Evolutionary conservation across 768 basidiomycete genomes (phyloP), one percentile per base, ranked within the genome.

Genomic region (Pisolithus albus): DNA sequence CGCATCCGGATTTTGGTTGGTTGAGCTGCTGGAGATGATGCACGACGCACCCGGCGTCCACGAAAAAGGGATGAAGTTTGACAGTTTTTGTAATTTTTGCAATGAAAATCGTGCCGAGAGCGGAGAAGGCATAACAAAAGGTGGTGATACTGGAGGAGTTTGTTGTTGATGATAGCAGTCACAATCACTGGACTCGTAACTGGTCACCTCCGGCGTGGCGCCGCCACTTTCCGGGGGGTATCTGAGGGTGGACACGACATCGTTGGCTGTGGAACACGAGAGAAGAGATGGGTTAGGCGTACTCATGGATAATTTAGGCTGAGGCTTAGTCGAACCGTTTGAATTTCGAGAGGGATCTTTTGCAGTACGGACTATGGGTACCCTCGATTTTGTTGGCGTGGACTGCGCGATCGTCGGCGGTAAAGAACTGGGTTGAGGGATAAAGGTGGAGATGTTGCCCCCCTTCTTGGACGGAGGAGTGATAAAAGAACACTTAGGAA

Each of bases 311-410:
- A 70, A 61, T 59, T 57, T 66, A 66, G 70, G 72, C 63, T 72
- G 74, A 71, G 79, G 75, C 64, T 74, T 74, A 75, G 71, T 72
- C 80, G 80, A 83, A 82, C 82, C 81, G 76, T 82, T 79, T 77
- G 70, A 49, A 37, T 45, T 51, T 59, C 56, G 51, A 57, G 53
- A 61, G 64, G 52, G 56, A 53, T 51, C 54, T 45, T 59, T 55
- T 53, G 53, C 61, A 60, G 52, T 52, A 38, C 49, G 51, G 61
- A 68, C 46, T 61, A 68, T 56, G 47, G 74, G 68, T 59, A 69
- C 73, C 49, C 72, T 78, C 52, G 59, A 61, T 68, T 75, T 60
- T 59, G 60, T 56, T 56, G 62, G 53, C 50, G 59, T 34, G 56
- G 56, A 38, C 18, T 36, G 47, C 61, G 49, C 43, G 43, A 45